Evolutionary conservation across 352 stramenopile genomes (phyloP).

Genomic region (Globisporangium barbulae): DNA sequence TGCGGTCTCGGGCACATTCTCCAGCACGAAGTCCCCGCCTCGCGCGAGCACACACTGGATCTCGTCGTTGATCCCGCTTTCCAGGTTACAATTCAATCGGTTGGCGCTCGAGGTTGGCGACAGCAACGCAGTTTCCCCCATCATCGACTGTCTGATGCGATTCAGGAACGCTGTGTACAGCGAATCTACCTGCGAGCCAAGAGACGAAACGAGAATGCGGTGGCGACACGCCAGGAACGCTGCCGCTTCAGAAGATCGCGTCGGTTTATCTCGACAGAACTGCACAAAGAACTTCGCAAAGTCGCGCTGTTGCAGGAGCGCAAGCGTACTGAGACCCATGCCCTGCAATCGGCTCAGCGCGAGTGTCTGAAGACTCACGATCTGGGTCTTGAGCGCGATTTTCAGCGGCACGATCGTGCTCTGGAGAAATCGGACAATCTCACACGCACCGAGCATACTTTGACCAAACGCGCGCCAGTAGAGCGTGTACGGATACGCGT

Average conservation of each 20-base stretch:
- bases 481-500: slow-evolving; percentile 21
- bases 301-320: slow-evolving; percentile 64
- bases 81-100: slow-evolving; percentile 29
- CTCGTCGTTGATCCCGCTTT: slow-evolving; percentile 47
- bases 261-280: slow-evolving; percentile 28
- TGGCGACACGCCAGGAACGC: slow-evolving; percentile 43
- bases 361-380: slow-evolving; percentile 51
- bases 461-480: slow-evolving; percentile 80
- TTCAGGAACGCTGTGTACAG: slow-evolving; percentile 45
- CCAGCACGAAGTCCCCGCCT: slow-evolving; percentile 36
- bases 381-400: slow-evolving; percentile 42
- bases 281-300: slow-evolving; percentile 43
- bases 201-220: slow-evolving; percentile 27
- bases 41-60: slow-evolving; percentile 39
- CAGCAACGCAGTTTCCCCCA: slow-evolving; percentile 13
- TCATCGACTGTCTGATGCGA: slow-evolving; percentile 31
- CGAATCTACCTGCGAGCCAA: slow-evolving; percentile 44
- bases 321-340: slow-evolving; percentile 42
- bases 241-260: slow-evolving; percentile 25
- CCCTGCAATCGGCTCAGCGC: slow-evolving; percentile 48
- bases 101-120: background rate
- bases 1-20: slow-evolving; percentile 39
- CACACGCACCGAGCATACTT: slow-evolving; percentile 62
- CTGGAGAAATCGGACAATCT: slow-evolving; percentile 61
- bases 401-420: slow-evolving; percentile 52